Evolutionary conservation across 495 filamentous ascomycete species (phyloP), one percentile per base, ranked within the genome.

Genomic region (Neurospora cerealis): DNA sequence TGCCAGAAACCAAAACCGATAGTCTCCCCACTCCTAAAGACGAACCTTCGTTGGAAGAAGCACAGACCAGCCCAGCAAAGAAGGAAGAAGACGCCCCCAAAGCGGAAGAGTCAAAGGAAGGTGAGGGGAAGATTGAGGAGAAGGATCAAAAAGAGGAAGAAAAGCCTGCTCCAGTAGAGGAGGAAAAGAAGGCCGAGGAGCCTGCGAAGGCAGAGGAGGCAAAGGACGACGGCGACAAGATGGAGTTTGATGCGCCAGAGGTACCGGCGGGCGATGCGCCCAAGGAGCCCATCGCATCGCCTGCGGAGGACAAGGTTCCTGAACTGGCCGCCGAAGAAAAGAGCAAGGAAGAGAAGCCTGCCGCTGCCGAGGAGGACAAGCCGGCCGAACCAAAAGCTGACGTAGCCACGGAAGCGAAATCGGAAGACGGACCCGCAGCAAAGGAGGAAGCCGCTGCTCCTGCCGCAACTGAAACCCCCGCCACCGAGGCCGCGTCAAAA

Each of bases 341-440:
- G 60, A 36, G n/a, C 6, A 42, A 74, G 11, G 72, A 60, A 41
- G 60, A 74, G 7, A 74, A 78, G 39, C 71, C 76, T 8, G 72
- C 75, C 70, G 13, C 54, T 71, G 32, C 76, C 73, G 73, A 81
- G 28, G 62, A 70, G 10, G 48, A 13, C 75, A 73, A 77, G 28
- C 21, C 60, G 13, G 32, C 72, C 28, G 73, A 76, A 41, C 39
- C 76, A 19, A 54, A 39, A 32, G 9, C 73, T 32, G 72, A 76
- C 7, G 54, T 19, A 34, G 54, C 54, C 15, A 69, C 75, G 70
- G 72, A 71, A 15, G 60, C 72, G 6, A 42, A 70, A 28, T 74
- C 77, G 34, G 46, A 71, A 42, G 79, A 81, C 15, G 15, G 15
- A 42, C 40, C 40, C 15, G 40, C 40, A 46, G 77, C 75, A 11